phyloP scores from a whole-genome alignment of 768 basidiomycete genomes.

The Phylloporus sp. region DNA sequence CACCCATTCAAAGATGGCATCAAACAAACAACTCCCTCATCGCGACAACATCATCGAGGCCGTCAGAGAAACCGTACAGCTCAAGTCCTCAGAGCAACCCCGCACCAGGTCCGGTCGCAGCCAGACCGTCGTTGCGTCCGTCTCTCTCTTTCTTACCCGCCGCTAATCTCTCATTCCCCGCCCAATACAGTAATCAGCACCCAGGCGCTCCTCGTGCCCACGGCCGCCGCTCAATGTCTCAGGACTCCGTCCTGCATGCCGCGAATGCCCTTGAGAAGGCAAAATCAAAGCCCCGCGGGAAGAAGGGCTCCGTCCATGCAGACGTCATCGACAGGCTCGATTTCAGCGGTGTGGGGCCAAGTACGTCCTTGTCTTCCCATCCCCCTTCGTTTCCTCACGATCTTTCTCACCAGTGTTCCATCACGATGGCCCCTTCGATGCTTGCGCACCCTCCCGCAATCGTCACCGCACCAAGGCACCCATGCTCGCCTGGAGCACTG shows the following conservation, averaged over 20 bases:
- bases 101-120: constrained; percentile 52
- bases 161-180: constrained; percentile 17
- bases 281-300: constrained; percentile 47
- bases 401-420: constrained; percentile 65
- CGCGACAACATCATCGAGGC: constrained; percentile 52
- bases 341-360: constrained; percentile 78
- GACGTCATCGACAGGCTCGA: constrained; percentile 90
- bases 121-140: constrained; percentile 43
- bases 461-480: constrained; percentile 75
- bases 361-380: constrained; percentile 44
- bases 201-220: constrained; percentile 21
- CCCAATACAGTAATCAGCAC: constrained; percentile 20
- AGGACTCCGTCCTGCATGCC: constrained; percentile 43
- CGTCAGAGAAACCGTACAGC: constrained; percentile 64
- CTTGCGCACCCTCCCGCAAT: constrained; percentile 88
- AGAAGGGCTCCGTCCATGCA: constrained; percentile 78
- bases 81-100: constrained; percentile 42
- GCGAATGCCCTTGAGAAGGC: constrained; percentile 41
- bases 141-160: constrained; percentile 8
- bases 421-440: constrained; percentile 90
- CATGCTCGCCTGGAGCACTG: constrained; percentile 69
- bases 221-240: constrained; percentile 46
- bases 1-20: constrained; percentile 24
- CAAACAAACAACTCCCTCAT: constrained; percentile 31
- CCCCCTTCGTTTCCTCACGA: background rate